A percentile compares a stretch with the other conserved stretches of the same genome.
Evolutionary conservation across 495 filamentous ascomycete species (phyloP).

Genomic region (Tirmania nivea): DNA sequence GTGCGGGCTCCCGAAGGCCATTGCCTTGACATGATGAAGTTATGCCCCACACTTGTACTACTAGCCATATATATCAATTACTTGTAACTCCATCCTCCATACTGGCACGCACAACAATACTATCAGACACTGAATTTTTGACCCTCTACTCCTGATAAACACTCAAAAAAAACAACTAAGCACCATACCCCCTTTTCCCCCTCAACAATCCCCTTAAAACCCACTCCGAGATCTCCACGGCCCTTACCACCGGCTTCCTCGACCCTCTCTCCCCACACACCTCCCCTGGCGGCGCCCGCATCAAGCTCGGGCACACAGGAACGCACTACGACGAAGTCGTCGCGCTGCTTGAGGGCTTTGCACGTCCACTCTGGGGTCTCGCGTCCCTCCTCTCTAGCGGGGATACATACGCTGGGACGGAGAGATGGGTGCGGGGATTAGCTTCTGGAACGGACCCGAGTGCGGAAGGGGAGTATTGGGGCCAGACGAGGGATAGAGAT

Average conservation of each 20-base stretch:
- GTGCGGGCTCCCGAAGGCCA: too few relatives aligned
- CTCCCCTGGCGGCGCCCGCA: slow-evolving; percentile 33
- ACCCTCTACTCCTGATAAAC: not conserved
- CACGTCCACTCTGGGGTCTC: slow-evolving; percentile 52
- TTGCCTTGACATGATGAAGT: too few relatives aligned
- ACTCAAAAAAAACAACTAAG: not conserved
- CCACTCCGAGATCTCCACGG: slow-evolving; percentile 27
- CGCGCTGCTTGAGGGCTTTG: slow-evolving; percentile 55
- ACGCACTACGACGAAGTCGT: slow-evolving; percentile 53
- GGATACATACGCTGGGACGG: slow-evolving; percentile 36
- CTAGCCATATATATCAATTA: too few relatives aligned
- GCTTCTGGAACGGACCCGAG: slow-evolving; percentile 44
- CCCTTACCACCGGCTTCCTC: slow-evolving; percentile 32
- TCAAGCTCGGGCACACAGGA: slow-evolving; percentile 41
- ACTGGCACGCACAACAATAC: slow-evolving; percentile 1
- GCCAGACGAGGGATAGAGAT: slow-evolving; percentile 45
- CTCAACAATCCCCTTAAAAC: slow-evolving; percentile 7
- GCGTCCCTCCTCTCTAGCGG: slow-evolving; percentile 46
- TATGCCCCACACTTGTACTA: too few relatives aligned
- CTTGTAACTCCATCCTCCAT: too few relatives aligned
- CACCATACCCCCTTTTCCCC: not conserved
- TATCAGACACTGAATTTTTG: not conserved
- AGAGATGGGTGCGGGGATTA: slow-evolving; percentile 45
- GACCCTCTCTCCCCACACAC: slow-evolving; percentile 43
- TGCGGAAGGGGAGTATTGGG: slow-evolving; percentile 42